Base-by-base conservation (phyloP, 2,329 filamentous ascomycete species). In the Septoria petroselini region DNA sequence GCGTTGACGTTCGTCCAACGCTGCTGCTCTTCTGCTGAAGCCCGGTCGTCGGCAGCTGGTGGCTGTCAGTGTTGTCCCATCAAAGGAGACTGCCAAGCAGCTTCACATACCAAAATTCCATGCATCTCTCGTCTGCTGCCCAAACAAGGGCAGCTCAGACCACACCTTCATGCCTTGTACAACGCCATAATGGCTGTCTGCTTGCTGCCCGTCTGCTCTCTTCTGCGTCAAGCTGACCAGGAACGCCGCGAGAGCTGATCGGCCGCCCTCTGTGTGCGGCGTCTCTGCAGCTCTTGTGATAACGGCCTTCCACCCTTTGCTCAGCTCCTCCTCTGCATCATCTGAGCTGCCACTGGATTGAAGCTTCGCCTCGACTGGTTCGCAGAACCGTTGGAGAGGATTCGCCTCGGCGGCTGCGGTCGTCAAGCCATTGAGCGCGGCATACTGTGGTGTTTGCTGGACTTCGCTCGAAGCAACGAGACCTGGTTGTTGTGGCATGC, bases 1-100 rank as follows among this genome's bases (percentile, higher is more conserved):
- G 63, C 63, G 34, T 66, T 66, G 12, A 63, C 41, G 46, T 66
- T 66, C 17, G 61, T 53, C 63, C 63, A 65, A 17, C 54, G 54
- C 11, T 55, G 42, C 34, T 61, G 56, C 30, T 45, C 49, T 19
- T 54, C 41, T 14, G 52, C 30, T 15, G 58, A 46, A 12, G 52
- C 56, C 8, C 44, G 52, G 41, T 60, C 60, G 7, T 57, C 48
- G 3, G 61, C 56, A 27, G 57, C 61, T 59, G 18, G 21, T 3
- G 18, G 40, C 30, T 14, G 23, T 52, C 34, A 50, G 37, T 34
- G 21, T 12, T 30, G 19, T 31, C 8, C 3, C n/a, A 25, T 17
- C 15, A 8, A 7, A 21, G 37, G 15, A 27, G n/a, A n/a, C n/a
- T n/a, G n/a, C n/a, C n/a, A n/a, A n/a, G n/a, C 7, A 8, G n/a